phyloP scores from a whole-genome alignment of 352 stramenopile genomes.

The Aphanomyces euteiches region DNA sequence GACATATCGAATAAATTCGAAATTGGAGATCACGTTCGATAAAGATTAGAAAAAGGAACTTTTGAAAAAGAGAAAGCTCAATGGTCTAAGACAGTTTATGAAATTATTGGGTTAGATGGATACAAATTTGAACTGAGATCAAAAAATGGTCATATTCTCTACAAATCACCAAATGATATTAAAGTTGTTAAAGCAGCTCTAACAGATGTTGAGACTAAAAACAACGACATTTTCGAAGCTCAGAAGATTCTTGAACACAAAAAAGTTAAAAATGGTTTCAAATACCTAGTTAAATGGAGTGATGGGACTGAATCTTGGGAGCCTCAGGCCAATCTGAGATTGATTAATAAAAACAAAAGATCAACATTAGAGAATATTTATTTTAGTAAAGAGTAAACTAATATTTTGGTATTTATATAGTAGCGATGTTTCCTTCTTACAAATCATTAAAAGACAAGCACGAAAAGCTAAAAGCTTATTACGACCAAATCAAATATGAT shows the following conservation, averaged over 20 bases:
- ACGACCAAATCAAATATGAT: no score
- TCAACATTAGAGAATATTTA: neutral
- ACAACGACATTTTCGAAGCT: neutral
- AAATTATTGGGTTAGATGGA: neutral
- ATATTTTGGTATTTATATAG: neutral
- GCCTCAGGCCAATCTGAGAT: neutral
- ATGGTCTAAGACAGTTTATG: neutral
- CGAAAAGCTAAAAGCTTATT: no score
- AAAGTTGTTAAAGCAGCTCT: neutral
- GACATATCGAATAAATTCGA: neutral
- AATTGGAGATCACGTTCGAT: neutral
- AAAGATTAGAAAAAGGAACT: neutral
- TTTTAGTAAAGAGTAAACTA: neutral
- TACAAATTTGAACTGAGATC: neutral
- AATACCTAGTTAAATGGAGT: neutral
- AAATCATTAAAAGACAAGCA: no score
- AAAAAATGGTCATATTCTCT: neutral
- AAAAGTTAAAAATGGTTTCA: neutral
- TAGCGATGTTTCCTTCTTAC: neutral
- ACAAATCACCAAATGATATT: neutral
- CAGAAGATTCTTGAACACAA: neutral
- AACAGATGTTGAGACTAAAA: neutral
- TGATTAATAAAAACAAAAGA: neutral
- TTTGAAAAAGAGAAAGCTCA: neutral
- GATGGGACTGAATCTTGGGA: neutral